These are phyloP conservation scores for Cicer cuneatum DNA, from an alignment of 306 rosid genomes.

Conservation along the genomic window DNA sequence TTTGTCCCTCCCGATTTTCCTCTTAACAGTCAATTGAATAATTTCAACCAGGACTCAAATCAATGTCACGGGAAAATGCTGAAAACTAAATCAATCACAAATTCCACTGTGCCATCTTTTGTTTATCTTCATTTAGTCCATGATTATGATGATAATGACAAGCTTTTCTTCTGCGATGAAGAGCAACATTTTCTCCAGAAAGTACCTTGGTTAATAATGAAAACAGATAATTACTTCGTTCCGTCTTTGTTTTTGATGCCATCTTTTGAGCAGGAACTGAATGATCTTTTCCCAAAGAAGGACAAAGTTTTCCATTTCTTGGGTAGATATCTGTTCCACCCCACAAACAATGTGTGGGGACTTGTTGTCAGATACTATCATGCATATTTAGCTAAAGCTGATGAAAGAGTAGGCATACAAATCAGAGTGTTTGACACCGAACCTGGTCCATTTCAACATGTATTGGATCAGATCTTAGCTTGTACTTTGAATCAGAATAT, in stretches of 20 bases:
- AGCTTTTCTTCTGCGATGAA: slow-evolving; percentile 6
- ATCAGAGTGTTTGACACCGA: slow-evolving; percentile 16
- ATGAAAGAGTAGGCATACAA: slow-evolving; percentile 14
- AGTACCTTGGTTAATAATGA: neutral
- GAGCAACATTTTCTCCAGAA: slow-evolving; percentile 5
- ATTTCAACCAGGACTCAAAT: slow-evolving; percentile 8
- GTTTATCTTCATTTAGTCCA: slow-evolving; percentile 15
- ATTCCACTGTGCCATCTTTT: neutral
- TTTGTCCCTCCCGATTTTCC: slow-evolving; percentile 10
- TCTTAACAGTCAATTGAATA: slow-evolving; percentile 4
- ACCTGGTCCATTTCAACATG: slow-evolving; percentile 24
- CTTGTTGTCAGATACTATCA: slow-evolving; percentile 10
- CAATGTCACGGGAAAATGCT: slow-evolving; percentile 1
- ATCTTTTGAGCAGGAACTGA: slow-evolving; percentile 20
- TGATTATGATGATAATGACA: slow-evolving; percentile 19
- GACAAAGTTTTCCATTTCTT: slow-evolving; percentile 22
- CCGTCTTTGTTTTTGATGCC: slow-evolving; percentile 20
- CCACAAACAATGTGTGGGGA: slow-evolving; percentile 27
- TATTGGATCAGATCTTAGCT: slow-evolving; percentile 20
- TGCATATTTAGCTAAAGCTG: slow-evolving; percentile 20
- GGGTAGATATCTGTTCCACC: slow-evolving; percentile 13
- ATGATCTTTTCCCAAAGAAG: slow-evolving; percentile 11
- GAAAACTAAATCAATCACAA: neutral
- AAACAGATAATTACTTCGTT: slow-evolving; percentile 12
- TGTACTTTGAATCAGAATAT: slow-evolving; percentile 8